Evolutionary conservation across 192 early-diverging fungal genomes (phyloP), one percentile per base, ranked within the genome.

Genomic region (Dispira simplex): DNA sequence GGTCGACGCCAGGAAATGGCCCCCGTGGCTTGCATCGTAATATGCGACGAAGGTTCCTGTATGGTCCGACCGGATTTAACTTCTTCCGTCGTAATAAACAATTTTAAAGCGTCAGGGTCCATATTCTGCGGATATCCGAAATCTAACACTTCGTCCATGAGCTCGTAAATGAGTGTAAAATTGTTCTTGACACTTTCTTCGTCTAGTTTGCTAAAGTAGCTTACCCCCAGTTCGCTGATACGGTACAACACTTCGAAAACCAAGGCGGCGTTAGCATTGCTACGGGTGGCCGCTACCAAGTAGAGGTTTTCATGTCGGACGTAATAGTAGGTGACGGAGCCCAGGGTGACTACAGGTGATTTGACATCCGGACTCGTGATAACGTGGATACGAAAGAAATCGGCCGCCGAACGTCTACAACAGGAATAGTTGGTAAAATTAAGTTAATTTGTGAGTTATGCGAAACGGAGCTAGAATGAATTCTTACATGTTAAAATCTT

Each of bases 341-440:
- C 93, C 43, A 97, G 71, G 0, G 90, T 94, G 44, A 85, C 84
- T 55, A 95, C 88, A n/a, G 96, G 94, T 14, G 87, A 88, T 25
- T 83, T 85, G 3, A 90, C 77, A 55, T 91, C 82, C 12, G 91
- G 88, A 45, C 87, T 89, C 23, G 93, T 88, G 64, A 97, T 92
- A 57, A 95, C 92, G 63, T 97, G 93, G 63, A 99, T 93, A 46
- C 96, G 86, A 76, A 99, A 99, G 51, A 97, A 81, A 70, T 99
- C 96, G 18, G 91, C 87, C 44, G 91, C 81, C 21, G 92, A 94
- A 32, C 96, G 94, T 68, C 90, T 91, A 63, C 20, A 64, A 53
- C 58, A 49, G 27, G 2, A 39, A 39, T 39, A 39, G 3, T 4
- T 39, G 32, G 32, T 39, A 39, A n/a, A 1, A 39, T 39, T 6